phyloP scores from a whole-genome alignment of 495 filamentous ascomycete species.

The Hypomontagnella submonticulosa region DNA sequence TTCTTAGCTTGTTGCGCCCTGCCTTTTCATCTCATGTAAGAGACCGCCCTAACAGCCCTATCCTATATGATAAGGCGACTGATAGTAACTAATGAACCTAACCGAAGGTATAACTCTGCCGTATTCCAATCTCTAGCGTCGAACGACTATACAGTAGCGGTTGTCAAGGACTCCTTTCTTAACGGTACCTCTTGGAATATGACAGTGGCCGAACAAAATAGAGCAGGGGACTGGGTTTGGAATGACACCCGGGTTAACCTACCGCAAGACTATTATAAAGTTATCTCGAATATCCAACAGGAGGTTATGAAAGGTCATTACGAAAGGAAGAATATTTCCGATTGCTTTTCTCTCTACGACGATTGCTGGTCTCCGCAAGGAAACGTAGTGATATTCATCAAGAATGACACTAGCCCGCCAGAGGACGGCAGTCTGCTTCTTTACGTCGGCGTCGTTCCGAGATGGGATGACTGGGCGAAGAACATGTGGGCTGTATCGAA shows the following conservation, averaged over 20 bases:
- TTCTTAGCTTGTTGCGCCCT: constrained; percentile 48
- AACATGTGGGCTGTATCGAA: constrained; percentile 49
- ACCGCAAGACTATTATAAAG: constrained; percentile 21
- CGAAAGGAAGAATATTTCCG: constrained; percentile 30
- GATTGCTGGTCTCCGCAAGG: constrained; percentile 46
- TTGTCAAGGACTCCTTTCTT: constrained; percentile 49
- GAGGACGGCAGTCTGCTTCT: constrained; percentile 44
- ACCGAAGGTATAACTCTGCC: constrained; percentile 54
- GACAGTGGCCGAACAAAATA: constrained; percentile 12
- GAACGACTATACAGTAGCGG: constrained; percentile 50
- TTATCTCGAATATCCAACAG: constrained; percentile 40
- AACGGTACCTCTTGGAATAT: constrained; percentile 25
- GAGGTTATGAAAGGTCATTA: constrained; percentile 25
- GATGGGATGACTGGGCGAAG: constrained; percentile 47
- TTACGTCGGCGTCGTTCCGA: constrained; percentile 43
- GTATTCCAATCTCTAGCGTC: constrained; percentile 55
- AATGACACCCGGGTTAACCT: constrained; percentile 31
- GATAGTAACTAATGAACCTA: background rate
- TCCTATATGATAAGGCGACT: background rate
- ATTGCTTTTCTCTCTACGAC: constrained; percentile 46
- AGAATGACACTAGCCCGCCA: constrained; percentile 24
- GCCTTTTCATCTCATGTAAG: constrained; percentile 51
- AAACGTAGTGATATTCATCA: constrained; percentile 47
- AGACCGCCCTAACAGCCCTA: background rate
- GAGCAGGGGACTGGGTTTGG: constrained; percentile 27